These are phyloP conservation scores for Dactylellina leptospora DNA, from an alignment of 2,329 filamentous ascomycete genomes.

Conservation along the genomic window DNA sequence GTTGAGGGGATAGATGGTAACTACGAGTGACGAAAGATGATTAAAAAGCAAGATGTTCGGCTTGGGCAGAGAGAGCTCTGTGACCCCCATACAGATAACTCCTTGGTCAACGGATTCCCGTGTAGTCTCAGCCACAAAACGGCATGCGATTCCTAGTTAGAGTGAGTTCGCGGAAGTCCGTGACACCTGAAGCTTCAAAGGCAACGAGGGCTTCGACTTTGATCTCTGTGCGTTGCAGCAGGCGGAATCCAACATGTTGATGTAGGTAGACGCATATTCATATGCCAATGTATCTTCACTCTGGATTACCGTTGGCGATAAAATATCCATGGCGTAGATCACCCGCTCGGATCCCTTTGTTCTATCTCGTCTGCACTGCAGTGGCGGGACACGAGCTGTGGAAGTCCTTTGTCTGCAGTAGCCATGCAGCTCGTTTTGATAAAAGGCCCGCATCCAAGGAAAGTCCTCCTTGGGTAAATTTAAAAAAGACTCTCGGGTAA, in stretches of 20 bases:
- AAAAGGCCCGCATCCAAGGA: background rate
- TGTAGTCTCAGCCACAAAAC: too few species aligned
- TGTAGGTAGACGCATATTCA: background rate
- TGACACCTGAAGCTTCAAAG: too few species aligned
- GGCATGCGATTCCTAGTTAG: too few species aligned
- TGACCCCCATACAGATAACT: too few species aligned
- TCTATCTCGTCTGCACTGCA: background rate
- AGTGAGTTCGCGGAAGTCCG: too few species aligned
- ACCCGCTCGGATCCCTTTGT: conserved; percentile 22
- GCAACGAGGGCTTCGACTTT: too few species aligned
- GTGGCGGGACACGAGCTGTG: conserved; percentile 1
- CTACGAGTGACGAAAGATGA: too few species aligned
- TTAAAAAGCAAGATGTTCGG: too few species aligned
- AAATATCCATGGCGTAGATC: conserved; percentile 45
- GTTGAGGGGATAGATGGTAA: too few species aligned
- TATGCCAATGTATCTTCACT: background rate
- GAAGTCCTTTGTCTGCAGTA: background rate
- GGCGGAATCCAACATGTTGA: conserved; percentile 5
- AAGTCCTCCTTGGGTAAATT: conserved; percentile 14
- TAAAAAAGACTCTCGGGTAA: conserved; percentile 18
- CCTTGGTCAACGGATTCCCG: too few species aligned
- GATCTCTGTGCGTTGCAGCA: conserved; percentile 1
- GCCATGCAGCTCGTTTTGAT: background rate
- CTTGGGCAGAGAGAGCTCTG: too few species aligned
- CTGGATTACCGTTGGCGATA: background rate